A percentile compares a stretch with the other conserved stretches of the same genome.
Conservation (phyloP, 306 rosid genomes). For the Pyrus bretschneideri region DNA sequence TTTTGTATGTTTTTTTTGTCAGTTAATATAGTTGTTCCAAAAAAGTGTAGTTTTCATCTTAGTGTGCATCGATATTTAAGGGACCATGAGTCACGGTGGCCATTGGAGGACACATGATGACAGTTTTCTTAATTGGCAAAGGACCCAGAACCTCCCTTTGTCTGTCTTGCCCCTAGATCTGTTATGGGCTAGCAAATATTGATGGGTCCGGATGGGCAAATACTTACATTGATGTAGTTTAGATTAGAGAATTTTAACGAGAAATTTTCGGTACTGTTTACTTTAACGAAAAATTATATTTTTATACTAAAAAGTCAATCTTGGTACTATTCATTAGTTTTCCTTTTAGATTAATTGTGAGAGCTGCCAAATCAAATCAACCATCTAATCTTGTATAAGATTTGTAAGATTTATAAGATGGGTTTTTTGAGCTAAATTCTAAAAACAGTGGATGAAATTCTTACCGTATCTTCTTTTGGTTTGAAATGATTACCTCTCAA, state of each 20-base stretch:
- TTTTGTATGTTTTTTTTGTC: slow-evolving; percentile 9
- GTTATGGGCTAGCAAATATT: slow-evolving; percentile 11
- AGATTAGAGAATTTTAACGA: not conserved
- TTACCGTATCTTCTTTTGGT: too few relatives aligned
- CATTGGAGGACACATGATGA: not conserved
- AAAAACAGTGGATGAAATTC: too few relatives aligned
- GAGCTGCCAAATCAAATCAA: not conserved
- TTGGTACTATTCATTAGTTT: too few relatives aligned
- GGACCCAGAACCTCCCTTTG: slow-evolving; percentile 5
- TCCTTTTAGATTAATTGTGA: not conserved
- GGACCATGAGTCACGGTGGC: slow-evolving; percentile 32
- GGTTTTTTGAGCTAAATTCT: not conserved
- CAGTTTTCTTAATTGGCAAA: slow-evolving; percentile 11
- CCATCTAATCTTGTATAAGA: not conserved
- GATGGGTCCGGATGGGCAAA: not conserved
- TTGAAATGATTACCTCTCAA: too few relatives aligned
- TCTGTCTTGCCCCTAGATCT: not conserved
- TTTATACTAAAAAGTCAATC: too few relatives aligned
- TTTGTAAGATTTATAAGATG: not conserved
- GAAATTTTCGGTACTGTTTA: too few relatives aligned
- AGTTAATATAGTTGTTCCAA: slow-evolving; percentile 36
- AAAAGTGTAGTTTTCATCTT: slow-evolving; percentile 35
- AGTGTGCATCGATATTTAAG: slow-evolving; percentile 14
- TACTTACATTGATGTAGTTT: not conserved
- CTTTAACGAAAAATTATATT: too few relatives aligned